These are phyloP conservation scores for Zygotorulaspora florentina DNA, from an alignment of 805 yeast species.

Conservation along the genomic window DNA sequence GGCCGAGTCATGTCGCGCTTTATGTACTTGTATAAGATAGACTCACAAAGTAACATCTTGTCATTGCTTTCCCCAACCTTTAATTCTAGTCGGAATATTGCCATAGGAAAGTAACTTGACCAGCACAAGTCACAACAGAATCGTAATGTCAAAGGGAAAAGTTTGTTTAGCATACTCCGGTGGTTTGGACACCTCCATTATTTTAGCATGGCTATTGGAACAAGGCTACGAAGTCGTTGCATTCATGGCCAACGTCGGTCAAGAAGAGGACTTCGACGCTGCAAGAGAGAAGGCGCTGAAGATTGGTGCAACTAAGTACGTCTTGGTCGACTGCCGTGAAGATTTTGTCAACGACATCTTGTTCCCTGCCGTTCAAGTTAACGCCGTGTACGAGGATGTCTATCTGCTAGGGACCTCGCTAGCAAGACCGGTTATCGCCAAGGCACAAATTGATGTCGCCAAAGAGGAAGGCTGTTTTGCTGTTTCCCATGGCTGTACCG, in stretches of 20 bases:
- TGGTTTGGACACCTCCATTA: conserved; percentile 96
- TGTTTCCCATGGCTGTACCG: conserved; percentile 98
- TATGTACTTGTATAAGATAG: too few relatives aligned
- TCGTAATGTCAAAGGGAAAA: conserved; percentile 88
- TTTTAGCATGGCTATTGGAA: conserved; percentile 96
- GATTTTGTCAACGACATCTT: conserved; percentile 91
- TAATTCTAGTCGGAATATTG: too few relatives aligned
- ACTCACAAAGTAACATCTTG: too few relatives aligned
- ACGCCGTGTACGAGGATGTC: conserved; percentile 97
- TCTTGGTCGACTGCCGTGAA: conserved; percentile 89
- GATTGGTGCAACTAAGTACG: conserved; percentile 95
- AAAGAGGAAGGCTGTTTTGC: conserved; percentile 98
- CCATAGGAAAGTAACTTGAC: too few relatives aligned
- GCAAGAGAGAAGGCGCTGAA: conserved; percentile 94
- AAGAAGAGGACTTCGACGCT: conserved; percentile 97
- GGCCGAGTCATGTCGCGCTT: too few relatives aligned
- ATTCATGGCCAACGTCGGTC: conserved; percentile 97
- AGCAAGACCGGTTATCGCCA: conserved; percentile 98
- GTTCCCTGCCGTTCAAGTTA: conserved; percentile 93
- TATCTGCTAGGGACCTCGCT: conserved; percentile 94
- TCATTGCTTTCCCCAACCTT: too few relatives aligned
- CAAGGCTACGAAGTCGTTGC: conserved; percentile 98
- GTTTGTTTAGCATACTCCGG: conserved; percentile 99
- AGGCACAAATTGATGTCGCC: conserved; percentile 96
- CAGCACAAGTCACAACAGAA: neutral